A percentile compares a stretch with the other conserved stretches of the same genome.
These are phyloP conservation scores for Aspergillus kassunensis DNA, from an alignment of 495 filamentous ascomycete species.

Conservation along the genomic window DNA sequence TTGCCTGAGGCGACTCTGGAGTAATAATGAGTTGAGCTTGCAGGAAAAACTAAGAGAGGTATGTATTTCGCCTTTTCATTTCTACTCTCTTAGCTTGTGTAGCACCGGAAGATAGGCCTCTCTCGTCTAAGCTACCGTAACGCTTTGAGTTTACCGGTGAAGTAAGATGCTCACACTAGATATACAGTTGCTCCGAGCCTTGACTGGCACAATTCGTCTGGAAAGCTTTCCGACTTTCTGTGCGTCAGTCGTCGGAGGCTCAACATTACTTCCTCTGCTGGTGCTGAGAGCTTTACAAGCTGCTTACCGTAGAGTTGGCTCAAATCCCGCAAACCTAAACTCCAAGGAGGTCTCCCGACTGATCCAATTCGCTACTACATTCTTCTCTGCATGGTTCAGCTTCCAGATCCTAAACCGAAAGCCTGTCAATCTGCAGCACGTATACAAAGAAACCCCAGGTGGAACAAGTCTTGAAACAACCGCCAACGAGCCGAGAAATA, in stretches of 20 bases:
- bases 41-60: conserved; percentile 40
- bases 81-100: not conserved
- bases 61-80: conserved; percentile 16
- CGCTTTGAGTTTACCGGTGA: conserved; percentile 1
- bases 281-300: conserved; percentile 30
- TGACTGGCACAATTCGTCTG: conserved; percentile 35
- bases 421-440: conserved; percentile 20
- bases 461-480: conserved; percentile 17
- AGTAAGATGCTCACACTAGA: conserved; percentile 1
- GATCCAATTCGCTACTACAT: conserved; percentile 39
- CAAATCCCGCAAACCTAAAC: conserved; percentile 14
- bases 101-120: not conserved
- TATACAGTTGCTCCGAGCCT: conserved; percentile 32
- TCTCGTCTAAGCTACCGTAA: not conserved
- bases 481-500: conserved; percentile 40
- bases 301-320: conserved; percentile 18
- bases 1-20: conserved; percentile 46
- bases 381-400: conserved; percentile 45
- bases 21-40: conserved; percentile 40
- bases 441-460: conserved; percentile 3
- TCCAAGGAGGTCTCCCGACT: conserved; percentile 21
- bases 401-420: conserved; percentile 45
- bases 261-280: conserved; percentile 58
- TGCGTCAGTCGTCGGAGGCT: conserved; percentile 69
- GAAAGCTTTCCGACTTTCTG: conserved; percentile 79